A percentile compares a stretch with the other conserved stretches of the same genome.
Conservation (phyloP, 2,329 filamentous ascomycete genomes). For the Emergomyces pasteurianus region DNA sequence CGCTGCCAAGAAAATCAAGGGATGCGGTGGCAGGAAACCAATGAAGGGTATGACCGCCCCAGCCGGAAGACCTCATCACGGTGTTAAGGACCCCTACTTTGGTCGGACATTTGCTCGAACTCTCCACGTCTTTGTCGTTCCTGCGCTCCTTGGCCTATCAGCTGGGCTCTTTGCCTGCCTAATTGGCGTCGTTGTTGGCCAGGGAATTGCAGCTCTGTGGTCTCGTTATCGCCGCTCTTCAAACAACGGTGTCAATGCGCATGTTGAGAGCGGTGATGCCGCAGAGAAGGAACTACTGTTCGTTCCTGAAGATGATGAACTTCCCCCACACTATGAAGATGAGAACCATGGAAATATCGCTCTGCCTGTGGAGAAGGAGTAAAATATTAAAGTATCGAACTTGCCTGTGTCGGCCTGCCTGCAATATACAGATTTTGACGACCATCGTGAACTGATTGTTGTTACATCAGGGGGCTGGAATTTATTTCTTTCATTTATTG, state of each 20-base stretch:
- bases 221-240: slow-evolving; percentile 26
- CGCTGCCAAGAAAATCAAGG: slow-evolving; percentile 21
- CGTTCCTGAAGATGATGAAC: slow-evolving; percentile 12
- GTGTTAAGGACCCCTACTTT: slow-evolving; percentile 21
- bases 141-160: slow-evolving; percentile 34
- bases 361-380: slow-evolving; percentile 22
- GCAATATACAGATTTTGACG: background rate
- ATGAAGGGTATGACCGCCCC: background rate
- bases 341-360: slow-evolving; percentile 17
- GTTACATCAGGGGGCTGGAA: background rate
- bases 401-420: background rate
- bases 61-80: slow-evolving; percentile 5
- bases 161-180: slow-evolving; percentile 35
- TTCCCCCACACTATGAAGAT: slow-evolving; percentile 27
- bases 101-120: slow-evolving; percentile 29
- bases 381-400: slow-evolving; percentile 3
- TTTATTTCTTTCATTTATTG: background rate
- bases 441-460: background rate
- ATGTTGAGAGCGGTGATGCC: slow-evolving; percentile 25
- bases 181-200: slow-evolving; percentile 37
- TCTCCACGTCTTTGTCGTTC: slow-evolving; percentile 34
- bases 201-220: slow-evolving; percentile 35
- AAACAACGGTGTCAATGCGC: slow-evolving; percentile 16
- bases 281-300: slow-evolving; percentile 34
- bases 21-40: slow-evolving; percentile 20